Percentiles rank a stretch among this genome's conserved stretches.
phyloP scores from a whole-genome alignment of 208 protist species.

The Crithidia acanthocephali region DNA sequence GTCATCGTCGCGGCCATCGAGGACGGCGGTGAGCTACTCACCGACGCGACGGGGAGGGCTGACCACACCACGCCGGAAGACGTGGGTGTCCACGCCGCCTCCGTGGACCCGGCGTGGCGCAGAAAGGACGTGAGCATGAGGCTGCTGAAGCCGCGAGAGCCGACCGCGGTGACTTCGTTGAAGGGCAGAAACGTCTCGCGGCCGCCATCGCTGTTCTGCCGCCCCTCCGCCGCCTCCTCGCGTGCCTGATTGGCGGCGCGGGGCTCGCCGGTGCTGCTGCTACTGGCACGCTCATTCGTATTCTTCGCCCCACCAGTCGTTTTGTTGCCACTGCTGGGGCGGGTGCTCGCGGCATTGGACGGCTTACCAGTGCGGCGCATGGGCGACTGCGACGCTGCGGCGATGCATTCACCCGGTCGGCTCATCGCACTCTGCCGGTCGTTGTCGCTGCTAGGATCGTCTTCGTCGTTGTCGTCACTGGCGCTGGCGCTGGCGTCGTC shows the following conservation, averaged over 20 bases:
- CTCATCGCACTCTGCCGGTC: neutral
- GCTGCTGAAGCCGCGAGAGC: slow-evolving; percentile 28
- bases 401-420: neutral
- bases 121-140: slow-evolving; percentile 26
- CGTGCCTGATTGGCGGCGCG: neutral
- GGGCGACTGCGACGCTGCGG: neutral
- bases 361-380: neutral
- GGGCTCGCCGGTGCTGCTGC: neutral
- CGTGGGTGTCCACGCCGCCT: slow-evolving; percentile 9
- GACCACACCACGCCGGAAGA: slow-evolving; percentile 18
- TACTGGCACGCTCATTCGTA: neutral
- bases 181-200: slow-evolving; percentile 24
- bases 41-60: neutral
- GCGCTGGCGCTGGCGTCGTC: neutral
- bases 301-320: neutral
- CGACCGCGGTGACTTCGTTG: slow-evolving; percentile 6
- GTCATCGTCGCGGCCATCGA: slow-evolving; percentile 19
- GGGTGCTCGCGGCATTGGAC: neutral
- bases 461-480: neutral
- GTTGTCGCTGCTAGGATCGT: neutral
- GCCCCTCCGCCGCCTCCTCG: neutral
- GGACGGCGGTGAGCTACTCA: slow-evolving; percentile 16
- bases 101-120: slow-evolving; percentile 17
- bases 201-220: neutral
- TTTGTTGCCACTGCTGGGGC: too few relatives aligned